Conservation (phyloP, 2,329 filamentous ascomycete genomes). For the Leptographium radiaticola region DNA sequence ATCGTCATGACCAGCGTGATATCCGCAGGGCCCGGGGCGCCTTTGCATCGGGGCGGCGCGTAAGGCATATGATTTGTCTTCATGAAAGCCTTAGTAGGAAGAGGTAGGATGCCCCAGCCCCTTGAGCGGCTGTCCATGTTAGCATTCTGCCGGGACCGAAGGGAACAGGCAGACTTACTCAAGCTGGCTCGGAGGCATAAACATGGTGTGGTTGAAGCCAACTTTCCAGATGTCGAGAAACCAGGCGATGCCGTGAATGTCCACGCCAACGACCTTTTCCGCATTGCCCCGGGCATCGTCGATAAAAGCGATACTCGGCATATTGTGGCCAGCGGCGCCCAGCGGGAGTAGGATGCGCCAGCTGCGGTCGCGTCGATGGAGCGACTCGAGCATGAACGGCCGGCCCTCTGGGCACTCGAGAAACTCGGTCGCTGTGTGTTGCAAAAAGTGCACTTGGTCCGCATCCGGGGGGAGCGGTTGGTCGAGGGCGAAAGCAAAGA, state of each 20-base stretch:
- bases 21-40: neutral
- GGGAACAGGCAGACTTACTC: neutral
- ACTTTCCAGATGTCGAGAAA: conserved; percentile 39
- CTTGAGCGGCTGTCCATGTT: neutral
- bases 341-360: conserved; percentile 38
- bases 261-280: conserved; percentile 35
- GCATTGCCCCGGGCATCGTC: conserved; percentile 33
- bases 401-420: conserved; percentile 1
- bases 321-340: conserved; percentile 27
- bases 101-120: neutral
- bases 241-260: conserved; percentile 35
- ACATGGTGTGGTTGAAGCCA: conserved; percentile 9
- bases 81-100: neutral
- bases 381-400: conserved; percentile 13
- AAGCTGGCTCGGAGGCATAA: neutral
- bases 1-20: neutral
- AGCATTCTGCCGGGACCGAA: neutral
- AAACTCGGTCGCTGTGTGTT: neutral
- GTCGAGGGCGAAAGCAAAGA: conserved; percentile 34
- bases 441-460: conserved; percentile 10
- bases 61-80: neutral
- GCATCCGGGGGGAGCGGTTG: neutral
- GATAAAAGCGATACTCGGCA: conserved; percentile 40
- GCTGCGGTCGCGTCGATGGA: conserved; percentile 28
- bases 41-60: too few relatives aligned